These are phyloP conservation scores for Backusella tarrabulga DNA, from an alignment of 192 early-diverging fungal genomes.

Conservation along the genomic window DNA sequence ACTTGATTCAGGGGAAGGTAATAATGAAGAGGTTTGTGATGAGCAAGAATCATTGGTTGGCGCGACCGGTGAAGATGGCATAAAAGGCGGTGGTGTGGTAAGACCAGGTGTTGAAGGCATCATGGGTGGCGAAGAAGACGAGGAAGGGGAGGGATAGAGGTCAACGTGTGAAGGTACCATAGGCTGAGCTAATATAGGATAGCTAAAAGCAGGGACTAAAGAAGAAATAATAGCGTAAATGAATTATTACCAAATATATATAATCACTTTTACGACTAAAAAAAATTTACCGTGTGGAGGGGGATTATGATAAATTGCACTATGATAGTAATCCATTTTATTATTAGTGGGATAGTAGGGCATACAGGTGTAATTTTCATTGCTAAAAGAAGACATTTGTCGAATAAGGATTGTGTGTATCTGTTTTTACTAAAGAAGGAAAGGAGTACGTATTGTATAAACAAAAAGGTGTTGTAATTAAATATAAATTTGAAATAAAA, in stretches of 20 bases:
- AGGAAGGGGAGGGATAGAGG: not conserved
- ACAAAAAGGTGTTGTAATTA: not conserved
- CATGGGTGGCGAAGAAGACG: not conserved
- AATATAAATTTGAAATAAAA: not conserved
- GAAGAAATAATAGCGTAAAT: not conserved
- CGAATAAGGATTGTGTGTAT: not conserved
- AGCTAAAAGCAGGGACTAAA: not conserved
- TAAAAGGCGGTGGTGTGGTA: not conserved
- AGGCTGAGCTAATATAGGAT: not conserved
- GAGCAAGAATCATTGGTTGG: not conserved
- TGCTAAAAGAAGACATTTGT: not conserved
- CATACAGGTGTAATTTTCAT: not conserved
- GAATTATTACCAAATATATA: not conserved
- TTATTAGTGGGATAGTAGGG: not conserved
- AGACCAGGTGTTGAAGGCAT: conserved; percentile 7
- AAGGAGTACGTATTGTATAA: not conserved
- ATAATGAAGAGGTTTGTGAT: not conserved
- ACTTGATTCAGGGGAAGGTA: not conserved
- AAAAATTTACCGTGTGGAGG: not conserved
- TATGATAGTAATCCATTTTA: not conserved
- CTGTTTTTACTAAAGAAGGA: not conserved
- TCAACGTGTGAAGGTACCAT: conserved; percentile 10
- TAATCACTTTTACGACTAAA: not conserved
- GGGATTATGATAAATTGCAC: not conserved
- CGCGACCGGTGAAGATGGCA: not conserved